A percentile compares a stretch with the other conserved stretches of the same genome.
phyloP scores from a whole-genome alignment of 768 basidiomycete species.

The Favolaschia claudopus region DNA sequence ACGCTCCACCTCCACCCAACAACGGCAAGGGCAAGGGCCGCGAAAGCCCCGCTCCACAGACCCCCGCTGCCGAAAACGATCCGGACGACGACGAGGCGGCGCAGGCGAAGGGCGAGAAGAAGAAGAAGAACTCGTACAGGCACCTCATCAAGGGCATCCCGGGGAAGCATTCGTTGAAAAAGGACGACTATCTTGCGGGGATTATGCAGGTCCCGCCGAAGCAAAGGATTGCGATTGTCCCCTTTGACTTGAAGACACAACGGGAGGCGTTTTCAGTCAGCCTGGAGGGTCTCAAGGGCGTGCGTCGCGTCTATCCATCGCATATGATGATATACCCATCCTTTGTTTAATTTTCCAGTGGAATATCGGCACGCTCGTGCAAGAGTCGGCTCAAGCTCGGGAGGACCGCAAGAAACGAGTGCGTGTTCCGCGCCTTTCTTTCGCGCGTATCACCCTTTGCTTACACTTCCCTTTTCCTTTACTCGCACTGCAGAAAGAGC shows the following conservation, averaged over 20 bases:
- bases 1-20: constrained; percentile 36
- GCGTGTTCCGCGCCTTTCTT: constrained; percentile 37
- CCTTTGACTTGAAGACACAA: constrained; percentile 72
- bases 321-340: constrained; percentile 19
- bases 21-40: constrained; percentile 62
- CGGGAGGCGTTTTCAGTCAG: constrained; percentile 78
- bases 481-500: constrained; percentile 82
- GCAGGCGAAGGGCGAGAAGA: constrained; percentile 67
- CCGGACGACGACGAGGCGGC: constrained; percentile 63
- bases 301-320: constrained; percentile 45
- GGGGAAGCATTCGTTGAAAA: constrained; percentile 86
- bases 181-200: constrained; percentile 73
- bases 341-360: constrained; percentile 60
- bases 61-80: constrained; percentile 46
- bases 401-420: constrained; percentile 84
- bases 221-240: constrained; percentile 66
- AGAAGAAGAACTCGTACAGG: constrained; percentile 80
- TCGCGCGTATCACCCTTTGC: not conserved
- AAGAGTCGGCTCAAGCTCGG: constrained; percentile 75
- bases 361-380: constrained; percentile 67
- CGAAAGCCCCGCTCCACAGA: constrained; percentile 40
- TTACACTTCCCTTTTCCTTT: too few species aligned
- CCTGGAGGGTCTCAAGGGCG: constrained; percentile 76
- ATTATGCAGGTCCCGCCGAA: constrained; percentile 77
- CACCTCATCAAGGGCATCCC: constrained; percentile 80